Evolutionary conservation across 2,329 filamentous ascomycete genomes (phyloP), one percentile per base, ranked within the genome.

Genomic region (Talaromyces sp.): DNA sequence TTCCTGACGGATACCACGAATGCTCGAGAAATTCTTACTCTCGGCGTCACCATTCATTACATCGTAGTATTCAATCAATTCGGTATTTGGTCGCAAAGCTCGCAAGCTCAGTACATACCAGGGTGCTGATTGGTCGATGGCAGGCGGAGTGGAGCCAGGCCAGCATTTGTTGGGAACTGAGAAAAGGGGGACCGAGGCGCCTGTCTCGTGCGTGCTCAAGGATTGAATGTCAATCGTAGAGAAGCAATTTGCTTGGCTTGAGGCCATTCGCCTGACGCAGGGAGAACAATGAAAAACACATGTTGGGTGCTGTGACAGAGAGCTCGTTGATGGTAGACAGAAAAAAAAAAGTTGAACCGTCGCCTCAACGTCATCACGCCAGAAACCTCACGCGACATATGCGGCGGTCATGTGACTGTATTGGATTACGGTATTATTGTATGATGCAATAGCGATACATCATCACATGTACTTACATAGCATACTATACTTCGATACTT

Each of bases 151-250:
- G 61, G 54, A 54, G 19, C 56, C 54, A 22, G 31, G 56, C 13
- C 13, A 22, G 64, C 54, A 66, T 63, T 66, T 66, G 64, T 66
- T 66, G 64, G 64, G 64, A 66, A 61, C 8, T 56, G n/a, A 15
- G 33, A 56, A 56, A 66, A 43, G 54, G 37, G 58, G 56, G 25
- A 47, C 62, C 62, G 57, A 56, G 62, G 62, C 33, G 49, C 3
- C 8, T 39, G 52, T 56, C n/a, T 56, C n/a, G 15, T 56, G 52
- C n/a, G 31, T 56, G 52, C 33, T 37, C 31, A 19, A 37, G 22
- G 19, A 7, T 17, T 39, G 45, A 15, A 19, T 37, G 33, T 25
- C 59, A 49, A 35, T 50, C 9, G 49, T 52, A 52, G 13, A 52
- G 25, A n/a, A 52, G 3, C 31, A 49, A n/a, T 13, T n/a, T 54